Conservation (phyloP, 2,329 filamentous ascomycete genomes). For the Fusarium musae region DNA sequence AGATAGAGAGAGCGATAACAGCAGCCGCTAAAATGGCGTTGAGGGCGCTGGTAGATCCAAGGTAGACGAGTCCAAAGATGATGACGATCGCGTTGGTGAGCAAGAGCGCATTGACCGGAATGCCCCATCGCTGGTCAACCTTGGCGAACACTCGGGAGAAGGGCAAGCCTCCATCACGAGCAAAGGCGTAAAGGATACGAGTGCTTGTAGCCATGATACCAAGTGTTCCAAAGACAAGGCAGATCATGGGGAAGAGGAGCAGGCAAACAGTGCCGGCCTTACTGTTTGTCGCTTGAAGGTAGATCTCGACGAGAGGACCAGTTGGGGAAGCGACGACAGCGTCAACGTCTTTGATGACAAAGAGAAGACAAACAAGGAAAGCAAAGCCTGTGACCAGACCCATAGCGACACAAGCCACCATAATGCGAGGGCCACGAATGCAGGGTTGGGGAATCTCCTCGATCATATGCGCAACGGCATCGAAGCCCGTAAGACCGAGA, state of each 20-base stretch:
- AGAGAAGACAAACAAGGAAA: neutral
- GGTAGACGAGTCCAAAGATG: neutral
- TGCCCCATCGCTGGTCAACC: neutral
- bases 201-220: neutral
- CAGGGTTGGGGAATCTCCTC: neutral
- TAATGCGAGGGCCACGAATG: neutral
- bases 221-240: fast-evolving
- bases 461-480: neutral
- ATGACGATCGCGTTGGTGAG: neutral
- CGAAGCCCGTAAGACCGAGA: fast-evolving
- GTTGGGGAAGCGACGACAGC: neutral
- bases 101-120: neutral
- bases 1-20: neutral
- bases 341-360: fast-evolving
- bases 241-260: neutral
- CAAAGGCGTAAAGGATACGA: neutral
- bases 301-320: neutral
- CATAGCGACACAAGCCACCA: neutral
- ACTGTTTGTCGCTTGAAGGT: neutral
- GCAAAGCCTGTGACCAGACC: neutral
- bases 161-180: neutral
- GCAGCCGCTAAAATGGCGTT: neutral
- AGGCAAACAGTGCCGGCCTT: neutral
- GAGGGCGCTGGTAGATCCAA: neutral
- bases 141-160: neutral